These are phyloP conservation scores for Ascochyta koolunga DNA, from an alignment of 2,329 filamentous ascomycete genomes.

Conservation along the genomic window DNA sequence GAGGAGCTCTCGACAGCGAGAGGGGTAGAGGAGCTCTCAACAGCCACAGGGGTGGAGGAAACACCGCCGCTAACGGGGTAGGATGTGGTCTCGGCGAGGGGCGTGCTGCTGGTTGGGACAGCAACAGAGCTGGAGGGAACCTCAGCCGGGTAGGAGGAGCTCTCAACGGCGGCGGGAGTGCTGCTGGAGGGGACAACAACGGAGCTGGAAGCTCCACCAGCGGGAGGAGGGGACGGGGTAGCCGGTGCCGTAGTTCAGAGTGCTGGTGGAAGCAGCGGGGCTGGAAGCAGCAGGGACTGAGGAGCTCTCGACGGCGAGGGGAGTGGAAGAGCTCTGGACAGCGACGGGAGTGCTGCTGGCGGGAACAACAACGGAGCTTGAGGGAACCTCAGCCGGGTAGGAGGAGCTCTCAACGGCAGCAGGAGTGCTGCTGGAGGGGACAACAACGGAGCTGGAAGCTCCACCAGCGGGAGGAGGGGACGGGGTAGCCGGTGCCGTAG, in stretches of 20 bases:
- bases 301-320: conserved; percentile 11
- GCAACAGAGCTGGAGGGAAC: neutral
- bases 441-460: neutral
- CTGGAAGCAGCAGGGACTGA: neutral
- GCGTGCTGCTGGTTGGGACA: neutral
- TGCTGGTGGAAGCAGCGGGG: neutral
- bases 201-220: neutral
- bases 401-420: conserved; percentile 8
- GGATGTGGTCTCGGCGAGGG: conserved; percentile 4
- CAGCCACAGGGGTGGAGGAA: conserved; percentile 8
- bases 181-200: neutral
- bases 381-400: conserved; percentile 1
- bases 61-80: conserved; percentile 1
- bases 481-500: neutral
- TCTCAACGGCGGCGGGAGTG: neutral
- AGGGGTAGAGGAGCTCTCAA: conserved; percentile 16
- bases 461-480: neutral
- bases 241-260: neutral
- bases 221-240: conserved; percentile 3
- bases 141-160: conserved; percentile 3
- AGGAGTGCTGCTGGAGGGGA: neutral
- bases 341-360: neutral
- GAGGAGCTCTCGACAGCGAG: conserved; percentile 13
- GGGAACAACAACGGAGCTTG: neutral
- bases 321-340: neutral